A percentile compares a stretch with the other conserved stretches of the same genome.
Evolutionary conservation across 2,329 filamentous ascomycete genomes (phyloP).

Genomic region (Neoarthrinium moseri): DNA sequence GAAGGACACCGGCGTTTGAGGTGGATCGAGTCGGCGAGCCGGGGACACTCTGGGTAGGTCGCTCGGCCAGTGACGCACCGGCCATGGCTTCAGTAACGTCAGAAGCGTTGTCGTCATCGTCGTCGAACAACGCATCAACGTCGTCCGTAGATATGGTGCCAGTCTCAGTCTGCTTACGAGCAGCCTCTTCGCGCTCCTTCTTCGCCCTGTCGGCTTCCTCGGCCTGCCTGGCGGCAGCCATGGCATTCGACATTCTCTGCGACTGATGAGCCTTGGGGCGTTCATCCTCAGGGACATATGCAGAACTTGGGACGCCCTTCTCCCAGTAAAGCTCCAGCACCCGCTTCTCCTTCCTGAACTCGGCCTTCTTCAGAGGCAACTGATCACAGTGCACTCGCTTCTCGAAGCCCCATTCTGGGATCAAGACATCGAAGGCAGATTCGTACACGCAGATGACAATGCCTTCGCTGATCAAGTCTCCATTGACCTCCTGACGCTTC

Average conservation of each 20-base stretch:
- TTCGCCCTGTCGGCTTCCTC: conserved; percentile 78
- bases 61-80: conserved; percentile 84
- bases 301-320: conserved; percentile 95
- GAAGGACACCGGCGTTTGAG: conserved; percentile 65
- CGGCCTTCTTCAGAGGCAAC: conserved; percentile 96
- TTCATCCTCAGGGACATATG: conserved; percentile 95
- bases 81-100: conserved; percentile 90
- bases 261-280: conserved; percentile 79
- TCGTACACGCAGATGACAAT: conserved; percentile 98
- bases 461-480: conserved; percentile 91
- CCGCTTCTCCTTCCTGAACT: conserved; percentile 94
- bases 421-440: conserved; percentile 96
- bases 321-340: conserved; percentile 98
- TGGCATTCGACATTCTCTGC: conserved; percentile 71
- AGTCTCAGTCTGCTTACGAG: conserved; percentile 91
- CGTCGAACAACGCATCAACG: conserved; percentile 92
- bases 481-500: conserved; percentile 79
- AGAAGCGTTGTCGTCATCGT: conserved; percentile 83
- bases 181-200: conserved; percentile 86
- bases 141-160: conserved; percentile 91
- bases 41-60: conserved; percentile 92
- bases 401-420: conserved; percentile 97
- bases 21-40: conserved; percentile 82
- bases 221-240: conserved; percentile 74
- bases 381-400: conserved; percentile 99